Conservation (phyloP, 1,139 yeast species). For the Saccharomyces hybrid region DNA sequence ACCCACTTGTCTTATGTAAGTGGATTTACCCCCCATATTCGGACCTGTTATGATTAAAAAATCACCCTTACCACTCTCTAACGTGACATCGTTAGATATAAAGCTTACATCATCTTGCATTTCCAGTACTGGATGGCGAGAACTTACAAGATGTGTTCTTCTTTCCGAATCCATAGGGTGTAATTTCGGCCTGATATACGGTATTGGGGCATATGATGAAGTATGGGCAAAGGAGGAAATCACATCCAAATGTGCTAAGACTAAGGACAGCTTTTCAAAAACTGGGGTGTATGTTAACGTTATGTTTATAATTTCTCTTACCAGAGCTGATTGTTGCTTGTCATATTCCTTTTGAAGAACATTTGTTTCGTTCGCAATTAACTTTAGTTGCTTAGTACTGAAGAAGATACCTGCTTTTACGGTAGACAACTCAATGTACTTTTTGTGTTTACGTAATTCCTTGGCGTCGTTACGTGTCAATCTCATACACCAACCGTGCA, state of each 20-base stretch:
- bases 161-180: constrained; percentile 49
- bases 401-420: constrained; percentile 93
- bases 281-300: constrained; percentile 76
- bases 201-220: constrained; percentile 74
- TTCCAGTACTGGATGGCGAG: constrained; percentile 92
- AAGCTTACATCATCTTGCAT: constrained; percentile 82
- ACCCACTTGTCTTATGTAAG: constrained; percentile 88
- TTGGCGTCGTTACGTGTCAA: constrained; percentile 84
- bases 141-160: constrained; percentile 51
- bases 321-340: constrained; percentile 65
- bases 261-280: constrained; percentile 55
- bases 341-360: constrained; percentile 62
- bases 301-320: constrained; percentile 72
- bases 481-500: constrained; percentile 91
- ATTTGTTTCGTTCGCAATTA: constrained; percentile 52
- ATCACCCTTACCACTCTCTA: constrained; percentile 46
- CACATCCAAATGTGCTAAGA: constrained; percentile 74
- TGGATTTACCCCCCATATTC: constrained; percentile 97
- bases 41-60: constrained; percentile 92
- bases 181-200: constrained; percentile 69
- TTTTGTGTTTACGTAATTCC: constrained; percentile 57
- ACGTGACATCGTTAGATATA: constrained; percentile 74
- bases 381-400: constrained; percentile 59
- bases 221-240: constrained; percentile 79
- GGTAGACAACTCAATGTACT: constrained; percentile 74